These are phyloP conservation scores for Raphidocelis subcapitata DNA, from an alignment of 139 green algal species.

Conservation along the genomic window DNA sequence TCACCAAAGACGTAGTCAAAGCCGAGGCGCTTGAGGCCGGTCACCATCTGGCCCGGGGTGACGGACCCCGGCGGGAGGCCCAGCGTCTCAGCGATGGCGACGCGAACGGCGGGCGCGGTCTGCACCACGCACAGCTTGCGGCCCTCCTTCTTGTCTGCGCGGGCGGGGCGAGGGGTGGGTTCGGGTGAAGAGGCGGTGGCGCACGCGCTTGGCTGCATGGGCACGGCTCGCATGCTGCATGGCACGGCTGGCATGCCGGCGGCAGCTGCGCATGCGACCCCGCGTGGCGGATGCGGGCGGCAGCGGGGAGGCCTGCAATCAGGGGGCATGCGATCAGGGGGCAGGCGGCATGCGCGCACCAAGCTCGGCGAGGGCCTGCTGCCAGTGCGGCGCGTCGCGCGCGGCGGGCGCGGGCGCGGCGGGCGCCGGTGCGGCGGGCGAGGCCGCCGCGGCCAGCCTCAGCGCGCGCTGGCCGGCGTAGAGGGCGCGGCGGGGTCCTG, in stretches of 20 bases:
- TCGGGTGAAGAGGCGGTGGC: too few relatives aligned
- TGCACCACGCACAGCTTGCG: constrained; percentile 39
- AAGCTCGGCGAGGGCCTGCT: constrained; percentile 32
- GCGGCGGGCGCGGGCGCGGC: too few relatives aligned
- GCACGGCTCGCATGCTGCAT: background rate
- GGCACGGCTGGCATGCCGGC: background rate
- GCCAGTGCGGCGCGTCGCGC: constrained; percentile 37
- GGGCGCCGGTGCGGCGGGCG: too few relatives aligned
- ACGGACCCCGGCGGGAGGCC: constrained; percentile 38
- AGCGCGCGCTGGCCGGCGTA: too few relatives aligned
- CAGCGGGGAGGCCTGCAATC: too few relatives aligned
- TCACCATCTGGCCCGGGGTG: constrained; percentile 46
- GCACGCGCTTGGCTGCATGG: background rate
- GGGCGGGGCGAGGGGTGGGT: too few relatives aligned
- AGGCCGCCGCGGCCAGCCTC: too few relatives aligned
- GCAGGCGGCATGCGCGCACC: constrained; percentile 8
- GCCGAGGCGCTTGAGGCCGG: constrained; percentile 47
- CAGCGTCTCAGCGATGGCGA: constrained; percentile 54
- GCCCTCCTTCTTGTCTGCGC: background rate
- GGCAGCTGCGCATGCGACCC: too few relatives aligned
- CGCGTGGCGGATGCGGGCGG: too few relatives aligned
- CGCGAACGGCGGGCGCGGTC: constrained; percentile 56
- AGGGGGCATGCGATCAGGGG: background rate
- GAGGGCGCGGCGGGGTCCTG: too few relatives aligned
- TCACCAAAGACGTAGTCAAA: constrained; percentile 63